Base-by-base conservation (phyloP, 140 eudicot genomes). In the Senecio squalidus region DNA sequence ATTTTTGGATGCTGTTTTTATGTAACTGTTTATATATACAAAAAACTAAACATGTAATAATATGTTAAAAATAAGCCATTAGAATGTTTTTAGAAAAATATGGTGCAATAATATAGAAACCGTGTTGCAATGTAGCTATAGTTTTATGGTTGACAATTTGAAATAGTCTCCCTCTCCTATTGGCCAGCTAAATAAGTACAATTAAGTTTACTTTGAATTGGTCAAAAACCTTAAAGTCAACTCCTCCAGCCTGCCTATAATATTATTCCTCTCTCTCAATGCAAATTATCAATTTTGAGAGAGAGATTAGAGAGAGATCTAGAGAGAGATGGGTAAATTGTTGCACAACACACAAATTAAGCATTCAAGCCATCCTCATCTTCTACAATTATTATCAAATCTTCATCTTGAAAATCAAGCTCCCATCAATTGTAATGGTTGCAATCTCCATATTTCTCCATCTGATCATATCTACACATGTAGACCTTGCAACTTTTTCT, bases 341-440 rank as follows among this genome's bases (percentile, higher is more conserved):
- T 40, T 47, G 17, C 77, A 74, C 33, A 74, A 56, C 24, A 55
- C 83, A n/a, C 73, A 78, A 28, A 58, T 73, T 50, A 67, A 56
- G 21, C 92, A 83, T 47, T 83, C 77, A 64, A 70, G 74, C 48
- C 93, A 83, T 59, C 77, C 93, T 17, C 87, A 83, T 62, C 67
- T 51, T 1, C 71, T 83, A 1, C 74, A 71, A 21, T 40, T 46
- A 48, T 55, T 59, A 21, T 2, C 65, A 15, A 17, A 13, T 25
- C 34, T 27, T 43, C 22, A 54, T 16, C 72, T 66, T 23, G 55
- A 18, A 18, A 27, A 11, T 20, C 71, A 29, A 16, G 61, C 27
- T 44, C 73, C 36, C 9, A 25, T 8, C 68, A 26, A 21, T 8
- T 84, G 94, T 40, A 64, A 79, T 8, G 78, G 79, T 5, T 84